A percentile compares a stretch with the other conserved stretches of the same genome.
These are phyloP conservation scores for Beauveria sp. DNA, from an alignment of 2,329 filamentous ascomycete genomes.

Conservation along the genomic window DNA sequence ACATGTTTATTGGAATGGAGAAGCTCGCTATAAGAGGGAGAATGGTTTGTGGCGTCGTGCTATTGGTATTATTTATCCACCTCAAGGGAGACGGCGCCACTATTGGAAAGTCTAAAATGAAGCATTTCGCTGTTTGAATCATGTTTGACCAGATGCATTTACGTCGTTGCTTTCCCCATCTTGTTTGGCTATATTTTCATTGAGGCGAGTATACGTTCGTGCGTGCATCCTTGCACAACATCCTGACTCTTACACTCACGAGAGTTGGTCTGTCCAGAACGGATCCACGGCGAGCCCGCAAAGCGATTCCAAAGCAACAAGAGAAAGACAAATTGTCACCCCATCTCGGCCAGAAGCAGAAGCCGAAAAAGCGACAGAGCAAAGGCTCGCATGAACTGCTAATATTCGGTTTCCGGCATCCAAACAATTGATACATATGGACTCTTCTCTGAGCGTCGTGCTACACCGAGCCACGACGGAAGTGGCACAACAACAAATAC, in stretches of 20 bases:
- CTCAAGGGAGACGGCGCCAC: background rate
- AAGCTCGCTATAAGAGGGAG: background rate
- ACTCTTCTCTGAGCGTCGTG: background rate
- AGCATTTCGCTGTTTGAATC: background rate
- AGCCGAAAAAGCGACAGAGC: background rate
- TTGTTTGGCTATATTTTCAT: background rate
- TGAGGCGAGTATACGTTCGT: background rate
- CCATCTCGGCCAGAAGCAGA: background rate
- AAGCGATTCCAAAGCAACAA: background rate
- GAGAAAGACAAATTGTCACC: background rate
- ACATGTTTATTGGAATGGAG: background rate
- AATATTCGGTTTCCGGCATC: background rate
- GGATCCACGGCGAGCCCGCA: background rate
- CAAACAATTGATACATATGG: background rate
- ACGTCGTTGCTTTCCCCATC: background rate
- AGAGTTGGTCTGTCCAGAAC: background rate
- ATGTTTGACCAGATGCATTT: background rate
- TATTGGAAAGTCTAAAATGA: background rate
- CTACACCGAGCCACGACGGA: background rate
- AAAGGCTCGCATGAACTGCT: background rate
- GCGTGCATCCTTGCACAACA: background rate
- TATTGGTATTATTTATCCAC: conserved; percentile 10
- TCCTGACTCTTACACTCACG: background rate
- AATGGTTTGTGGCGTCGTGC: conserved; percentile 1
- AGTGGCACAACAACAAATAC: background rate